phyloP scores from a whole-genome alignment of 345 rosid species.

The Clarkia xantiana region DNA sequence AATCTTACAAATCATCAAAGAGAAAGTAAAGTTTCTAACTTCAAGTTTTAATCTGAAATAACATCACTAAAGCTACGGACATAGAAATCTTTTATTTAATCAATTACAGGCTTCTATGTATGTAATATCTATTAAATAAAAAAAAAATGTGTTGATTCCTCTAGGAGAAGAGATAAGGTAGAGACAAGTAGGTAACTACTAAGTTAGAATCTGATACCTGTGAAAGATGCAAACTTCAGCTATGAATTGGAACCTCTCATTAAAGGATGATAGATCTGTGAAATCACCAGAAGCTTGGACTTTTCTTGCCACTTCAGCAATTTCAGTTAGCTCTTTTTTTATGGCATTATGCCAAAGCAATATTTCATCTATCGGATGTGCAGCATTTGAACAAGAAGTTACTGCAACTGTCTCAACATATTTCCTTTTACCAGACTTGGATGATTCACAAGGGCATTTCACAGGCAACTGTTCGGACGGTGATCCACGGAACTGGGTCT shows the following conservation, averaged over 20 bases:
- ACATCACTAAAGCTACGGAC: too few species aligned
- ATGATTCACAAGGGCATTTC: conserved; percentile 35
- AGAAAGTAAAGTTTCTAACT: too few species aligned
- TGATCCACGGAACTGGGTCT: conserved; percentile 15
- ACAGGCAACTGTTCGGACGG: not conserved
- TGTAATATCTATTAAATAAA: too few species aligned
- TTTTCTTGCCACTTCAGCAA: conserved; percentile 72
- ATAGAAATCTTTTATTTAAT: too few species aligned
- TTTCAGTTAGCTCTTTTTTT: conserved; percentile 59
- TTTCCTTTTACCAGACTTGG: conserved; percentile 65
- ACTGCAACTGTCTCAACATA: conserved; percentile 30
- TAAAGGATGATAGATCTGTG: conserved; percentile 52
- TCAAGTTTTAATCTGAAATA: too few species aligned
- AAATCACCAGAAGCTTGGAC: conserved; percentile 69
- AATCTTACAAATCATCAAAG: too few species aligned
- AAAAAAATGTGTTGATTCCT: not conserved
- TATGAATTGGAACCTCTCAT: conserved; percentile 70
- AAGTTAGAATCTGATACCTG: conserved; percentile 30
- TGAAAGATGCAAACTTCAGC: conserved; percentile 90
- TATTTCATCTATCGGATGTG: conserved; percentile 69
- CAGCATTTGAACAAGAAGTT: conserved; percentile 17
- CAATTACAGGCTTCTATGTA: too few species aligned
- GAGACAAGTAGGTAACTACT: not conserved
- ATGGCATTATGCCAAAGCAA: conserved; percentile 86
- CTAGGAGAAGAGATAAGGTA: not conserved